Evolutionary conservation across 208 protist genomes (phyloP), one percentile per base, ranked within the genome.

Genomic region (Tritrichomonas musculus): DNA sequence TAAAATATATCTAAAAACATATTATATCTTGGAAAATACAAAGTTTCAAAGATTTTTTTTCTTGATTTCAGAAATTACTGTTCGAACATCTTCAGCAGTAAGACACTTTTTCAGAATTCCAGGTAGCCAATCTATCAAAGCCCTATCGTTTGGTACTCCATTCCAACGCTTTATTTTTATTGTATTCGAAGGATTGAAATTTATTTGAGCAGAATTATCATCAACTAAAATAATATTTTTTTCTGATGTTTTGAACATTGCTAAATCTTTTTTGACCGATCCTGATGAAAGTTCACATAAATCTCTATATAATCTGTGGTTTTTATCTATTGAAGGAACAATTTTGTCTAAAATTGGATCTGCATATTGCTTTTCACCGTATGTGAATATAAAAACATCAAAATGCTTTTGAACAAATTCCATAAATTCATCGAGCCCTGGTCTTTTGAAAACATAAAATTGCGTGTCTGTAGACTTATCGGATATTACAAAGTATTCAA

Each of bases 161-260:
- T 22, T 50, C 73, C 73, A 82, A 20, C 9, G 4, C 0, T 47
- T 4, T n/a, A 82, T 44, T 47, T 5, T 33, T n/a, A 82, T 36
- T 22, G 41, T 47, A 41, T 82, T 82, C 33, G 47, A n/a, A 0
- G n/a, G 33, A 30, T 82, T 50, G 20, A 20, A 25, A 53, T 47
- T 36, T 1, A 50, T 47, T n/a, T 11, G 14, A n/a, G n/a, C n/a
- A 2, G 13, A 20, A n/a, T 49, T 50, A 53, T 82, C 73, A 44
- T 82, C 73, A 82, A 82, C 25, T 8, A 82, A 53, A 44, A 82
- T 82, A n/a, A 82, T 75, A 53, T 82, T 41, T 82, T 49, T 9
- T 82, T 49, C 20, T 50, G 11, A 20, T 1, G 39, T 9, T 9
- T 82, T 49, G 30, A 82, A 53, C 1, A 82, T 50, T 9, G 14